These are phyloP conservation scores for Camellia japonica DNA, from an alignment of 148 eudicot species.

Conservation along the genomic window DNA sequence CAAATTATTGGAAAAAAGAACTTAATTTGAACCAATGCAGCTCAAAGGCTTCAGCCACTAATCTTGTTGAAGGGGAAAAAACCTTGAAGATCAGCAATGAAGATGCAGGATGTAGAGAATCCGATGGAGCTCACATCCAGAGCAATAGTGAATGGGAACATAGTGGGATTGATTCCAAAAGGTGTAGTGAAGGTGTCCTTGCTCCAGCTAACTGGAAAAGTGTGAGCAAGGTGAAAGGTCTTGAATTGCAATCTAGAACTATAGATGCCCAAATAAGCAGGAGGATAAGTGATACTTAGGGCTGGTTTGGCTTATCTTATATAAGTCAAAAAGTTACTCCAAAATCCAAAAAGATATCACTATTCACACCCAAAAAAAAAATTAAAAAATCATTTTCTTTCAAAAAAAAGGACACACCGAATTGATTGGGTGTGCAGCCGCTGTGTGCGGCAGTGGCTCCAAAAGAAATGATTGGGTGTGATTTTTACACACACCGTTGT, in stretches of 20 bases:
- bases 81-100: slow-evolving; percentile 10
- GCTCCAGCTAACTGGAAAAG: slow-evolving; percentile 7
- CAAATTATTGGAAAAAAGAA: slow-evolving; percentile 11
- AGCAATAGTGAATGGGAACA: neutral
- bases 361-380: too few species aligned
- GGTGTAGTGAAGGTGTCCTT: slow-evolving; percentile 14
- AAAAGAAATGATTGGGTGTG: too few species aligned
- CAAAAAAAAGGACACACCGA: too few species aligned
- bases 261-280: neutral
- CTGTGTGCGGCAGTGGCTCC: too few species aligned
- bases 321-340: too few species aligned
- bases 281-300: slow-evolving; percentile 9
- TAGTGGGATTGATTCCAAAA: neutral
- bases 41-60: slow-evolving; percentile 15
- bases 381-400: too few species aligned
- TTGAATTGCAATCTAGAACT: neutral
- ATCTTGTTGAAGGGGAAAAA: slow-evolving; percentile 19
- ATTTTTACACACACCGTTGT: too few species aligned
- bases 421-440: too few species aligned
- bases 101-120: neutral
- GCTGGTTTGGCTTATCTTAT: too few species aligned
- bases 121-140: neutral
- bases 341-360: too few species aligned
- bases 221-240: neutral
- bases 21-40: slow-evolving; percentile 20